Evolutionary conservation across 768 basidiomycete genomes (phyloP), one percentile per base, ranked within the genome.

Genomic region (Hemileccinum rubropunctum): DNA sequence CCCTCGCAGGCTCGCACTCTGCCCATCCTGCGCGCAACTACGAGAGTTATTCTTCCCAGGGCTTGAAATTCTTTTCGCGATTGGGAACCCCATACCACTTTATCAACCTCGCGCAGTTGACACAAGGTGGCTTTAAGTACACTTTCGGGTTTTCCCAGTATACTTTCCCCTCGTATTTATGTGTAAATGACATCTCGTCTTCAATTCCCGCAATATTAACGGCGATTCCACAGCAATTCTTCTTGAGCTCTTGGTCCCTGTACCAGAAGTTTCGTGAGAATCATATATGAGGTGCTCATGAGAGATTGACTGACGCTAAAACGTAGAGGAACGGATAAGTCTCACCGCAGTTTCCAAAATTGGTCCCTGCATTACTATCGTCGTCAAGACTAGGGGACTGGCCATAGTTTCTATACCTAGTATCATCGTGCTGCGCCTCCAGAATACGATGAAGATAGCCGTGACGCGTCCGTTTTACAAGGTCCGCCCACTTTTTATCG

Each of bases 261-360:
- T 45, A n/a, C 3, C 23, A n/a, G 27, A 10, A 37, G 14, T 33
- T 33, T 18, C 18, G 17, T 37, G 36, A 37, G 17, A n/a, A n/a
- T 3, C 17, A 28, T 30, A 2, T 26, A 26, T 9, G 23, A 12
- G 15, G 8, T 11, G 2, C 2, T 17, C 6, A 18, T 9, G 13
- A 14, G 27, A 28, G 33, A 20, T 28, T 15, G 17, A 18, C 36
- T 10, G 36, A 38, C 27, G 12, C 36, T 32, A 30, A n/a, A 21
- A 47, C 10, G 36, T 47, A 39, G 14, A 39, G 46, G 37, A 47
- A 47, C 10, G 35, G 36, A 30, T 32, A 47, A 8, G 45, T 38
- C 18, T 47, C 37, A 9, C 27, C 45, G 15, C 45, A 47, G 37
- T 38, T 39, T 18, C 45, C 45, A 39, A 38, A 47, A 2, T 28